Base-by-base conservation (phyloP, 306 rosid genomes). In the Quercus ilex region DNA sequence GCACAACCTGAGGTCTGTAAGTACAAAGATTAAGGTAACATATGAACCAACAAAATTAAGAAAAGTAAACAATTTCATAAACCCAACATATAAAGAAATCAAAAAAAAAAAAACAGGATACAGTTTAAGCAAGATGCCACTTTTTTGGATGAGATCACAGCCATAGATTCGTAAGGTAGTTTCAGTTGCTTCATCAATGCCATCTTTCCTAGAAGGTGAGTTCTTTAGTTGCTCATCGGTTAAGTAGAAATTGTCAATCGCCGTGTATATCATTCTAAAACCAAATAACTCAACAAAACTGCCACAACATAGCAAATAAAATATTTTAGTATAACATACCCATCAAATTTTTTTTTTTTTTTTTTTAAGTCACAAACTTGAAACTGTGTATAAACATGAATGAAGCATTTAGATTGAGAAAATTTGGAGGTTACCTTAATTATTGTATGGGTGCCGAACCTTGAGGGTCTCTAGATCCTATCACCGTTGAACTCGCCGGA, bases 1-100 rank as follows among this genome's bases (percentile, higher is more conserved):
- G 98, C 99, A 95, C 98, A 4, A 98, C 99, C 68, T 93, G 98
- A 41, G 98, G 97, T 77, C 99, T 93, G 83, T 57, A 85, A 71
- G 49, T 78, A 21, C 20, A 33, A 41, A 72, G 38, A 65, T 84
- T 71, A 77, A 84, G 86, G 80, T 11, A 78, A 84, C 57, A 58
- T 53, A 56, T 72, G 78, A 80, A 76, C 71, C 25, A n/a, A 43
- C 31, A 2, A 31, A 1, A 52, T 58, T 59, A 38, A 25, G 28
- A 74, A 59, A 38, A 57, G 26, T 10, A 19, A 67, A 38, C 18
- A 64, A 30, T 35, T 67, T 13, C 46, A 35, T 71, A 9, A 51
- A 75, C 41, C 5, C 1, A 19, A 77, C n/a, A 19, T 30, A 13
- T 65, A 25, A 12, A 38, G 5, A 71, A 83, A 75, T 72, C 18